Conservation (phyloP, 2,329 filamentous ascomycete species). For the Bipolaris oryzae region DNA sequence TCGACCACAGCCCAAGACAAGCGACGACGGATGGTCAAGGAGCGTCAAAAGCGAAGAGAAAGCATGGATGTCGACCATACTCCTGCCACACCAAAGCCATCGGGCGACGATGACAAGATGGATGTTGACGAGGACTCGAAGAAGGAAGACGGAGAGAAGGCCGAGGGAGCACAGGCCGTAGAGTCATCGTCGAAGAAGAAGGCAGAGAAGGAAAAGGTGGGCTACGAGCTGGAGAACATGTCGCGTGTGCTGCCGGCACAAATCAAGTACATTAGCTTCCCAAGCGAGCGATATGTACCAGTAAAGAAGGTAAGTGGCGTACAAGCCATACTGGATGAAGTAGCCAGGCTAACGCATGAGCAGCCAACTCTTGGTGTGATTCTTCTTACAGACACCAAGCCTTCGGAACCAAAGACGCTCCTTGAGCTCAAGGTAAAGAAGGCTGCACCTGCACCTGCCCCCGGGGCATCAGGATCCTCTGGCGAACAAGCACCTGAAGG, state of each 20-base stretch:
- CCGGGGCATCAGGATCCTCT: conserved; percentile 50
- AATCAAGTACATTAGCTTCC: conserved; percentile 94
- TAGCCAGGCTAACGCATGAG: conserved; percentile 24
- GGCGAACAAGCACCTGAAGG: conserved; percentile 42
- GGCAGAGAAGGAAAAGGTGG: conserved; percentile 92
- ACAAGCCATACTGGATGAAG: background rate
- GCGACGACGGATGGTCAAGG: conserved; percentile 91
- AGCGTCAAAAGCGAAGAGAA: conserved; percentile 84
- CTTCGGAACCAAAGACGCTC: conserved; percentile 76
- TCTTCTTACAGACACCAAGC: conserved; percentile 83
- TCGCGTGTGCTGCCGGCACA: conserved; percentile 89
- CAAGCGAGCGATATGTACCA: conserved; percentile 86
- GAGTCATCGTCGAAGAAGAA: conserved; percentile 80
- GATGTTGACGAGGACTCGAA: conserved; percentile 63
- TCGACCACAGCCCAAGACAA: conserved; percentile 98
- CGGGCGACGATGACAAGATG: conserved; percentile 79
- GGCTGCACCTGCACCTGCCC: conserved; percentile 54
- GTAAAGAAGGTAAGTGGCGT: conserved; percentile 75
- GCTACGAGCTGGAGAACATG: conserved; percentile 97
- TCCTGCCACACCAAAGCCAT: conserved; percentile 73
- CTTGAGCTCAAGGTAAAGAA: conserved; percentile 95
- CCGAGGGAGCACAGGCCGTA: conserved; percentile 59
- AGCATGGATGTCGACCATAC: conserved; percentile 93
- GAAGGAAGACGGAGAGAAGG: conserved; percentile 53
- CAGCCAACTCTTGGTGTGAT: conserved; percentile 93